phyloP scores from a whole-genome alignment of 257 asterid genomes.

The Echites panduratus region DNA sequence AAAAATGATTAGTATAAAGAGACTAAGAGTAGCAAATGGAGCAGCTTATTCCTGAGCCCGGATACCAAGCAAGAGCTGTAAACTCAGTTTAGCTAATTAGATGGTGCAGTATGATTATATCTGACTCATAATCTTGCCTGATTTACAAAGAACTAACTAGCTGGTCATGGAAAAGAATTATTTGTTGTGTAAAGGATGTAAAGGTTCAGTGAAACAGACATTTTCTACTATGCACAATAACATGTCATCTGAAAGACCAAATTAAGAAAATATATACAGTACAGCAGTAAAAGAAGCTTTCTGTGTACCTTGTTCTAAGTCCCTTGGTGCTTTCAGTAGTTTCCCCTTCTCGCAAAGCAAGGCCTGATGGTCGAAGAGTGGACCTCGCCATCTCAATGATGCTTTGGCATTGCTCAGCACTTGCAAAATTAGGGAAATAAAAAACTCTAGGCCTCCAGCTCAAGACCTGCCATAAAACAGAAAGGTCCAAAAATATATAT shows the following conservation, averaged over 20 bases:
- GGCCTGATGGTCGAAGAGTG: slow-evolving; percentile 51
- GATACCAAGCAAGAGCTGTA: background rate
- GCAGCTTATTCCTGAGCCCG: background rate
- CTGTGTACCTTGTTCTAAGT: slow-evolving; percentile 70
- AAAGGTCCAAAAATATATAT: background rate
- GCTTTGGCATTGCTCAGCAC: slow-evolving; percentile 63
- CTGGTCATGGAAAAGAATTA: background rate
- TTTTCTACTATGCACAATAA: background rate
- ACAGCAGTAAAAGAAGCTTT: background rate
- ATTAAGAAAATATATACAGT: background rate
- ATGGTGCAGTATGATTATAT: background rate
- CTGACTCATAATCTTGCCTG: background rate
- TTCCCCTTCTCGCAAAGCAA: slow-evolving; percentile 77
- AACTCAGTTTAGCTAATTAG: background rate
- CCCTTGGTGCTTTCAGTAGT: slow-evolving; percentile 75
- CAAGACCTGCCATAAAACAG: slow-evolving; percentile 34
- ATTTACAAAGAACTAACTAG: background rate
- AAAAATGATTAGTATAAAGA: background rate
- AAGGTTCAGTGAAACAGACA: background rate
- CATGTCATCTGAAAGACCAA: background rate
- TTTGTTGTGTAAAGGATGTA: background rate
- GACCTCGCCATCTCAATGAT: slow-evolving; percentile 50
- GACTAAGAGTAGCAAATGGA: background rate
- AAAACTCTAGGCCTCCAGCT: slow-evolving; percentile 86
- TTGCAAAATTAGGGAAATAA: slow-evolving; percentile 81